phyloP scores from a whole-genome alignment of 2,329 filamentous ascomycete species.

The Akanthomyces dipterigenus region DNA sequence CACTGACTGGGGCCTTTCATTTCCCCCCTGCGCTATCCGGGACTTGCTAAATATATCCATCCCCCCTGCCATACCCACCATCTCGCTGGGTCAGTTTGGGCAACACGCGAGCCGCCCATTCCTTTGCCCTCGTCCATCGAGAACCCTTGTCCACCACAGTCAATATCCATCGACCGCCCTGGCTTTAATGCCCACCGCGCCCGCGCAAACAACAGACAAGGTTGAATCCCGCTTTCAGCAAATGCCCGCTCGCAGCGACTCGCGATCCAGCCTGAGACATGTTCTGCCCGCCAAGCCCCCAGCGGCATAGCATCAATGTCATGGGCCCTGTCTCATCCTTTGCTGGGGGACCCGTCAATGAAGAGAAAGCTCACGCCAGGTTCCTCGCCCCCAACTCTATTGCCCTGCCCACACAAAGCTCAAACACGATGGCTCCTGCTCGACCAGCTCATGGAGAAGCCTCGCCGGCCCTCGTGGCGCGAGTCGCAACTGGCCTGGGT shows the following conservation, averaged over 20 bases:
- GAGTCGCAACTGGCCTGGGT: no score
- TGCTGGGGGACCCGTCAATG: neutral
- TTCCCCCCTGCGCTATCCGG: neutral
- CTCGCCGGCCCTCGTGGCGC: no score
- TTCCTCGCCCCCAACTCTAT: neutral
- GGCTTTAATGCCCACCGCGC: neutral
- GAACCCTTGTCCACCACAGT: neutral
- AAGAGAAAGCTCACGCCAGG: neutral
- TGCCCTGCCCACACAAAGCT: neutral
- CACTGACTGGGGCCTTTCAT: conserved; percentile 1
- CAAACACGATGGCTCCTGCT: no score
- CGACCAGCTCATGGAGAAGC: neutral
- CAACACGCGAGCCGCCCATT: conserved; percentile 2
- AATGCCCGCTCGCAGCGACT: neutral
- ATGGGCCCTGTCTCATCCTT: neutral
- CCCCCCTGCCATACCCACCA: neutral
- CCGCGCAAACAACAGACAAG: conserved; percentile 1
- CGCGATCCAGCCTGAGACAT: conserved; percentile 6
- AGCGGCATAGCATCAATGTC: neutral
- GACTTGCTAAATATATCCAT: conserved; percentile 10
- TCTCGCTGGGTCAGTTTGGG: neutral
- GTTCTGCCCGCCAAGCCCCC: neutral
- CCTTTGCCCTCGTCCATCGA: neutral
- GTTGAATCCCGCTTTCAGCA: neutral
- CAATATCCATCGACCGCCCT: neutral